These are phyloP conservation scores for Myxozyma neglecta DNA, from an alignment of 805 yeast genomes.

Conservation along the genomic window DNA sequence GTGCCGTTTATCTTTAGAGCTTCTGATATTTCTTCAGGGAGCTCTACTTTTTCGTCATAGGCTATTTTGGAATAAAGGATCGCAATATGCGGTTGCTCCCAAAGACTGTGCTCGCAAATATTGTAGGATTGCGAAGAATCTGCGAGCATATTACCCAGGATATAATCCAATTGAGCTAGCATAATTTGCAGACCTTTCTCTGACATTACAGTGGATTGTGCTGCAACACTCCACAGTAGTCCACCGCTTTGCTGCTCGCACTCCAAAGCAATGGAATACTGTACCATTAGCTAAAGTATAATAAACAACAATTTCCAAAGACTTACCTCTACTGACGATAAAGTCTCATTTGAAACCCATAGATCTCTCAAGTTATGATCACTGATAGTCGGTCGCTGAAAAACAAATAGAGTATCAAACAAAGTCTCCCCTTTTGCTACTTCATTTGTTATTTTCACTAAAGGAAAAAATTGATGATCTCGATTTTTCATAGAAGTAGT, in stretches of 20 bases:
- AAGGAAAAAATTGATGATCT: slow-evolving; percentile 15
- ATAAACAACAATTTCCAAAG: neutral
- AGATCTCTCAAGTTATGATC: neutral
- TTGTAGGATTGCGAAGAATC: neutral
- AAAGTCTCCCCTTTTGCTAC: slow-evolving; percentile 12
- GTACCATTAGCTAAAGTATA: neutral
- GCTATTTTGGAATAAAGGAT: neutral
- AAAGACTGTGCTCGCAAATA: neutral
- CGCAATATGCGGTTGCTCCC: too few relatives aligned
- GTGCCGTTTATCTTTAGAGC: neutral
- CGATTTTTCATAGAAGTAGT: neutral
- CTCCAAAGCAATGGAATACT: slow-evolving; percentile 30
- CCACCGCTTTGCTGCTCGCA: slow-evolving; percentile 6
- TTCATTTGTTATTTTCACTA: slow-evolving; percentile 2
- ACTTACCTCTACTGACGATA: slow-evolving; percentile 25
- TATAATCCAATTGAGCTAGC: slow-evolving; percentile 12
- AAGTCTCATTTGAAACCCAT: slow-evolving; percentile 18
- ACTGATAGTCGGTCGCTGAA: slow-evolving; percentile 9
- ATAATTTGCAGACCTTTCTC: neutral
- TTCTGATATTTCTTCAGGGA: neutral
- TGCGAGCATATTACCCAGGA: slow-evolving; percentile 8
- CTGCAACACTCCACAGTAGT: slow-evolving; percentile 24
- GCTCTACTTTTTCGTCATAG: neutral
- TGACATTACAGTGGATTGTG: slow-evolving; percentile 1
- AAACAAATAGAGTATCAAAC: slow-evolving; percentile 33